A percentile compares a stretch with the other conserved stretches of the same genome.
phyloP scores from a whole-genome alignment of 768 basidiomycete species.

The Auricularia auricula-judae region DNA sequence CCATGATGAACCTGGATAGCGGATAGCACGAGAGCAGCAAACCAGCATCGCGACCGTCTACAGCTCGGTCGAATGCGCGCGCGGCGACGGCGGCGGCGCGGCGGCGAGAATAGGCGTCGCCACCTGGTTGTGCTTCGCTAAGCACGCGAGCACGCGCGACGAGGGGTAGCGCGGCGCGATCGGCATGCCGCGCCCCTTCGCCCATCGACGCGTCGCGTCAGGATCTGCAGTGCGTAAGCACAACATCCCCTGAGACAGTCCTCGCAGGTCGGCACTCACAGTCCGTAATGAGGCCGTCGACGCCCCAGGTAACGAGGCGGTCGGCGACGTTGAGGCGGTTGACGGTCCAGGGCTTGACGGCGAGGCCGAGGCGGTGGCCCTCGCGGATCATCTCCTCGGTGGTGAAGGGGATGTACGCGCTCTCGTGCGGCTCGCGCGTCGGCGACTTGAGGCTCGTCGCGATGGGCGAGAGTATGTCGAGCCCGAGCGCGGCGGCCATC shows the following conservation, averaged over 20 bases:
- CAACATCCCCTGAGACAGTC: not conserved
- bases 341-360: slow-evolving; percentile 68
- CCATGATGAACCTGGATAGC: too few species aligned
- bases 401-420: slow-evolving; percentile 44
- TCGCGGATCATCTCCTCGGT: slow-evolving; percentile 57
- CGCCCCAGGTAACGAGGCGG: slow-evolving; percentile 46
- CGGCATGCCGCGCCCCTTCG: slow-evolving; percentile 38
- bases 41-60: too few species aligned
- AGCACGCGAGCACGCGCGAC: slow-evolving; percentile 48
- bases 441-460: slow-evolving; percentile 31
- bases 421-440: slow-evolving; percentile 30
- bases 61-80: too few species aligned
- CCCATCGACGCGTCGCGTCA: slow-evolving; percentile 41
- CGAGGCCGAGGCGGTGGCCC: slow-evolving; percentile 51
- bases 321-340: slow-evolving; percentile 51
- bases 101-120: not conserved
- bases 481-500: slow-evolving; percentile 55
- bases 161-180: slow-evolving; percentile 52
- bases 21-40: too few species aligned
- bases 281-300: slow-evolving; percentile 73
- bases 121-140: slow-evolving; percentile 34
- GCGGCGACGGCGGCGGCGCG: not conserved
- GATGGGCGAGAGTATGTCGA: slow-evolving; percentile 54
- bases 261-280: slow-evolving; percentile 22
- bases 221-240: slow-evolving; percentile 31